phyloP scores from a whole-genome alignment of 2,329 filamentous ascomycete genomes.

The Ophiognomonia clavigignenti-juglandacearum region DNA sequence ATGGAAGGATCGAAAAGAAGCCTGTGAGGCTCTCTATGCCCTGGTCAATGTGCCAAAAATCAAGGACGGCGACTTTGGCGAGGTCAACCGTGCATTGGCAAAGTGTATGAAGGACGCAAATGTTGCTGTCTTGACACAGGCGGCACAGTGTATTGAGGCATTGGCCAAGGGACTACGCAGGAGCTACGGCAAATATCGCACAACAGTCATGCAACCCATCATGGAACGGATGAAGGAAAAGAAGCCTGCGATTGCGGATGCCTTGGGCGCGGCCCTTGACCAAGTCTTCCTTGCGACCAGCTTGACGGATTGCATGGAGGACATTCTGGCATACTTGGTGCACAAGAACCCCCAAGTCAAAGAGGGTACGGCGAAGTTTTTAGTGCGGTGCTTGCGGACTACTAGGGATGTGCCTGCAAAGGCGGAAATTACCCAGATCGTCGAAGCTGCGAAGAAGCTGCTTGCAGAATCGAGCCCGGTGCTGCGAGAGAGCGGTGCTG shows the following conservation, averaged over 20 bases:
- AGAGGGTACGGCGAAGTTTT: slow-evolving; percentile 87
- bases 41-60: slow-evolving; percentile 82
- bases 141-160: slow-evolving; percentile 87
- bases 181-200: slow-evolving; percentile 74
- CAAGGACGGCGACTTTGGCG: slow-evolving; percentile 84
- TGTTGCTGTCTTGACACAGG: slow-evolving; percentile 86
- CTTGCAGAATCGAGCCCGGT: slow-evolving; percentile 84
- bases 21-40: slow-evolving; percentile 73
- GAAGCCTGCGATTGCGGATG: slow-evolving; percentile 84
- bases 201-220: slow-evolving; percentile 78
- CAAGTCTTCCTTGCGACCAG: slow-evolving; percentile 60
- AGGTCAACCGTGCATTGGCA: slow-evolving; percentile 76
- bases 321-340: slow-evolving; percentile 75
- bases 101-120: slow-evolving; percentile 99
- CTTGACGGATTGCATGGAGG: slow-evolving; percentile 83
- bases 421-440: slow-evolving; percentile 75
- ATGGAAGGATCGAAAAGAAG: slow-evolving; percentile 98
- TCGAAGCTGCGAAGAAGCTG: slow-evolving; percentile 85
- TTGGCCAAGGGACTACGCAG: slow-evolving; percentile 81
- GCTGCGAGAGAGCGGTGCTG: slow-evolving; percentile 82
- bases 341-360: slow-evolving; percentile 99
- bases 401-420: slow-evolving; percentile 82
- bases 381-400: slow-evolving; percentile 80
- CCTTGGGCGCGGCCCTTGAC: slow-evolving; percentile 80
- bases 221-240: slow-evolving; percentile 97